Base-by-base conservation (phyloP, 495 filamentous ascomycete genomes). In the Penicillium robsamsonii region DNA sequence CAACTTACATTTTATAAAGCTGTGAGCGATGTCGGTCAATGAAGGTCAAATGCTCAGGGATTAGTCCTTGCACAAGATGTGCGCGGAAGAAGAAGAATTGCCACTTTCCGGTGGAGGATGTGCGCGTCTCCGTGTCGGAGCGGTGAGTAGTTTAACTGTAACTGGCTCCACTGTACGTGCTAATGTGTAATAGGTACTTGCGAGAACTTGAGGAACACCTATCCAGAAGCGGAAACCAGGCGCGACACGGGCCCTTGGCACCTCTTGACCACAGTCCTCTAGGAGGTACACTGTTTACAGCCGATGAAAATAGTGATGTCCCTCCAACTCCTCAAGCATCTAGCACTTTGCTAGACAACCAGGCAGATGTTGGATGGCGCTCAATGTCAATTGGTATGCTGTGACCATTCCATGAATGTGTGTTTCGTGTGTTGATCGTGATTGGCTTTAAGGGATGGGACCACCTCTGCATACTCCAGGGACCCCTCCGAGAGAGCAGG, bases 11-110 rank as follows among this genome's bases (percentile, higher is more conserved):
- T 44, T 3, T 35, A 30, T 53, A 20, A 38, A 72, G 70, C 31
- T 71, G 70, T 55, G 54, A 58, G 55, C 64, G 70, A 64, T 74
- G 71, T 63, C 70, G 71, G 38, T 61, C 64, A 9, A 72, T 73
- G 68, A 74, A 74, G 52, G 70, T 74, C 18, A 72, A 70, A 53
- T 74, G 70, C 50, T 74, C 71, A 1, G 70, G 66, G 18, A 59
- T 64, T 2, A 53, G 65, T 9, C 71, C 71, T 8, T 74, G 71
- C 44, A 62, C 59, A 22, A 61, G 70, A 56, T 74, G 71, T 54
- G 56, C 55, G 12, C 69, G 70, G 15, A 68, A 57, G 35, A 63
- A 72, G 50, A 55, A 65, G 59, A 57, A 43, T 4, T 74, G 71
- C 41, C 55, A 65, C 38, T 74, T 72, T 38, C 65, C 67, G 35